Conservation (phyloP, 441 rosid species). For the Bruguiera hainesii region DNA sequence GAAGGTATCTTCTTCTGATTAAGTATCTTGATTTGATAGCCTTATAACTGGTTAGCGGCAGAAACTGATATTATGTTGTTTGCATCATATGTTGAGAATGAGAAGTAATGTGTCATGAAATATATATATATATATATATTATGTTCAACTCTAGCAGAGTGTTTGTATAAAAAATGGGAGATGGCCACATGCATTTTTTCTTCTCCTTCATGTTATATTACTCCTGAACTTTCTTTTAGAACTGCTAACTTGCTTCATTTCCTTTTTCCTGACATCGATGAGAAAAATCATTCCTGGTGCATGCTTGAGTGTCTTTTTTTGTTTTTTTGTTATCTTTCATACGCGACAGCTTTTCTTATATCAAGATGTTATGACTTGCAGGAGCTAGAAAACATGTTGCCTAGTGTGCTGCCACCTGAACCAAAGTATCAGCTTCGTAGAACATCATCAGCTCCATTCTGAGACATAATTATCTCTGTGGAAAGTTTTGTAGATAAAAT, state of each 20-base stretch:
- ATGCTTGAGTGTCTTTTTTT: neutral
- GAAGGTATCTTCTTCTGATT: no score
- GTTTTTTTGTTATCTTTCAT: neutral
- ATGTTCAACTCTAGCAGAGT: neutral
- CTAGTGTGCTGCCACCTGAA: slow-evolving; percentile 58
- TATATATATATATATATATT: no score
- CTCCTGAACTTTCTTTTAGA: neutral
- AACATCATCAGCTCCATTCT: slow-evolving; percentile 73
- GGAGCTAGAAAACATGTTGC: slow-evolving; percentile 70
- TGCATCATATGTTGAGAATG: no score
- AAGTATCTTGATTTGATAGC: no score
- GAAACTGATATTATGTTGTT: no score
- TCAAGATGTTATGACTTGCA: slow-evolving; percentile 23
- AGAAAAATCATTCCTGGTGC: neutral
- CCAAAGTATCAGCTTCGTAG: slow-evolving; percentile 77
- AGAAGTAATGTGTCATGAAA: no score
- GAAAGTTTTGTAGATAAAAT: slow-evolving; percentile 43
- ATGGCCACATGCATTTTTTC: neutral
- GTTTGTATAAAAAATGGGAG: neutral
- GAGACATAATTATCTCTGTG: slow-evolving; percentile 13
- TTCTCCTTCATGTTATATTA: neutral
- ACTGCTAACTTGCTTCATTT: neutral
- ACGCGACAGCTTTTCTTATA: neutral
- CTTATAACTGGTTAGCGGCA: no score
- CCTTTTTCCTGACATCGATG: neutral